phyloP scores from a whole-genome alignment of 1,139 yeast species.

The Arxiozyma bovina region DNA sequence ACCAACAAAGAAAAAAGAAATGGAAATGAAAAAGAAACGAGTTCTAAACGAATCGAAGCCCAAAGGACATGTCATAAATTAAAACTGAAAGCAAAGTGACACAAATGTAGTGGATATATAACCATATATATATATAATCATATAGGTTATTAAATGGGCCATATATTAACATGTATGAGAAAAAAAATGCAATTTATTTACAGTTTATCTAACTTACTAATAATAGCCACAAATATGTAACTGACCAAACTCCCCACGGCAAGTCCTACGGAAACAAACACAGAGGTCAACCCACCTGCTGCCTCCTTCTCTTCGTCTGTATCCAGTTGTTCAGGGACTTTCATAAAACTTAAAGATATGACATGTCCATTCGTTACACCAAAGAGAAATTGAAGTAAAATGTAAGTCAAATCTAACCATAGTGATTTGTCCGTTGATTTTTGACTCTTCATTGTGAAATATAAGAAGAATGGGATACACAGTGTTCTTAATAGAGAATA shows the following conservation, averaged over 20 bases:
- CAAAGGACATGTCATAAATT: not conserved
- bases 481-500: constrained; percentile 48
- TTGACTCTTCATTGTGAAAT: constrained; percentile 31
- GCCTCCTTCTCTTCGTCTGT: constrained; percentile 70
- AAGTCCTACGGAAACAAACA: constrained; percentile 65
- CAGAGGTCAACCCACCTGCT: constrained; percentile 86
- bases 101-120: not conserved
- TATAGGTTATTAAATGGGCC: not conserved
- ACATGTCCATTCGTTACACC: constrained; percentile 86
- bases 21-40: not conserved
- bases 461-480: constrained; percentile 54
- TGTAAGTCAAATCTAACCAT: constrained; percentile 58
- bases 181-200: no score
- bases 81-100: not conserved
- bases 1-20: not conserved
- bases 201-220: not conserved
- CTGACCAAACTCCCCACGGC: constrained; percentile 71
- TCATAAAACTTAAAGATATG: constrained; percentile 74
- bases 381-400: constrained; percentile 61
- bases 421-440: constrained; percentile 19
- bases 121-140: no score
- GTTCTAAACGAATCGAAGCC: not conserved
- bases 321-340: constrained; percentile 52
- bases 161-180: not conserved
- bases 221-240: constrained; percentile 46